Base-by-base conservation (phyloP, 768 basidiomycete genomes). In the Leccinum sublutescens region DNA sequence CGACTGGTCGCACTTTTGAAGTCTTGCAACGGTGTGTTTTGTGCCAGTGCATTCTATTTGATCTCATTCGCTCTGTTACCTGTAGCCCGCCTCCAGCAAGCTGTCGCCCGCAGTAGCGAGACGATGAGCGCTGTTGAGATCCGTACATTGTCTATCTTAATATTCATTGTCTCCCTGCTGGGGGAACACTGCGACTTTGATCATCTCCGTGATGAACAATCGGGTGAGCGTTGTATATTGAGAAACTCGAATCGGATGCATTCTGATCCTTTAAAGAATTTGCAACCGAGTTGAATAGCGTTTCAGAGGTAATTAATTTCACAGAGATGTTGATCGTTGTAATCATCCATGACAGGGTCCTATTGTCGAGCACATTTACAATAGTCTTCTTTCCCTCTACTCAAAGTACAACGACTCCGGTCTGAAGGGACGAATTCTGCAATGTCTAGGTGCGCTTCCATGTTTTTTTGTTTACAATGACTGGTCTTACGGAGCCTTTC, bases 121-220 rank as follows among this genome's bases (percentile, higher is more conserved):
- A 66, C 73, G n/a, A 75, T 85, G 70, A 65, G 74, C 21, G 60
- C 78, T 0, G 76, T 78, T 14, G 89, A 90, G 50, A 67, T 77
- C 33, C 79, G 84, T 34, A 75, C 85, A 0, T 60, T 93, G 10
- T 78, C 82, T 29, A 83, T 95, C 21, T 79, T 97, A 23, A 85
- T 94, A 21, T 89, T 89, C 66, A 95, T 98, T 50, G 85, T 89
- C 1, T 82, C 93, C 0, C 76, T 98, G 1, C 84, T 98, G 0
- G 89, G 87, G 43, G 94, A 98, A 72, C 84, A 96, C 68, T 95
- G 91, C 63, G 80, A 93, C 60, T 94, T 98, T 66, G 95, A 98
- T 68, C 75, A 76, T 2, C 74, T 98, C 11, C 82, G 93, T 17
- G 65, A 63, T 12, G 86, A 89, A 43, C 77, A 84, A 64, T 70